Conservation (phyloP, 371 early-diverging fungal species). For the Mucor mucedo region DNA sequence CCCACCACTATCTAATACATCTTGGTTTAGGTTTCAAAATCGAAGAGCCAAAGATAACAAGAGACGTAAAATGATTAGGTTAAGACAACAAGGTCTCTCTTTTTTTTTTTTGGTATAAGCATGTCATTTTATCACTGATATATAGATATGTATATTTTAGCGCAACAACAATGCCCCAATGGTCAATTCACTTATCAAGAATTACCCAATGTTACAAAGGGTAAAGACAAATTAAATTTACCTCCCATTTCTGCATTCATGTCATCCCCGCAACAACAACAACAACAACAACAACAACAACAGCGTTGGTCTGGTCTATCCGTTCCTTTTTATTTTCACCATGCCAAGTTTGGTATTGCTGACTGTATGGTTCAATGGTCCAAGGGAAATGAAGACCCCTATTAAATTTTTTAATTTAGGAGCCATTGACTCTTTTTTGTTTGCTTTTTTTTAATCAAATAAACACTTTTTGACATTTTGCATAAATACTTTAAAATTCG, state of each 20-base stretch:
- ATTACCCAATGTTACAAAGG: neutral
- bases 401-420: neutral
- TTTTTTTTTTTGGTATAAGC: neutral
- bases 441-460: neutral
- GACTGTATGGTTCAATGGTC: constrained; percentile 18
- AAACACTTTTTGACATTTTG: no score
- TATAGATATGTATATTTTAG: neutral
- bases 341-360: constrained; percentile 38
- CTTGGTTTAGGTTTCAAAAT: constrained; percentile 34
- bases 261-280: no score
- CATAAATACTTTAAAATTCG: no score
- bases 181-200: neutral
- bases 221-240: constrained; percentile 5
- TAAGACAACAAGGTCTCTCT: neutral
- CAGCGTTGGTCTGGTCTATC: constrained; percentile 2
- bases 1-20: neutral
- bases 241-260: constrained; percentile 25
- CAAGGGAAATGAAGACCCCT: constrained; percentile 6
- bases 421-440: no score
- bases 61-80: constrained; percentile 12
- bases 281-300: no score
- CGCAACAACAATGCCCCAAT: neutral
- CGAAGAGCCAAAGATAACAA: constrained; percentile 36
- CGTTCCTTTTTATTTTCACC: constrained; percentile 37
- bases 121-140: neutral